Evolutionary conservation across 495 filamentous ascomycete genomes (phyloP).

Genomic region (Aspergillus carlsbadensis): DNA sequence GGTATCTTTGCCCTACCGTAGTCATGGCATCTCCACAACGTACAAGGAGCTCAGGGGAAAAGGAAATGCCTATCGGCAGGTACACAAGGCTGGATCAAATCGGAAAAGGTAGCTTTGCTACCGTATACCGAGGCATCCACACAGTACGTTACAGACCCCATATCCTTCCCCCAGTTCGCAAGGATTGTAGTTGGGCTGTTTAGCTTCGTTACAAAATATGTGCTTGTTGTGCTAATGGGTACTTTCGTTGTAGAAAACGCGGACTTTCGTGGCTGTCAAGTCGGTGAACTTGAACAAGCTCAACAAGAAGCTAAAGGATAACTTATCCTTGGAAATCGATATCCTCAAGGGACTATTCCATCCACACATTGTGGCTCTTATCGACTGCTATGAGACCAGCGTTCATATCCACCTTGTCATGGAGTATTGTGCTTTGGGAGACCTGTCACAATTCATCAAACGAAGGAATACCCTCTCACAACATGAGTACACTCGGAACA

Average conservation of each 20-base stretch:
- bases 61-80: conserved; percentile 69
- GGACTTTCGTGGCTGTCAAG: conserved; percentile 87
- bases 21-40: conserved; percentile 39
- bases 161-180: not conserved
- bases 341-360: conserved; percentile 91
- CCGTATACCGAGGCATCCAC: conserved; percentile 83
- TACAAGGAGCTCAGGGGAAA: conserved; percentile 45
- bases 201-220: not conserved
- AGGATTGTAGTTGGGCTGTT: not conserved
- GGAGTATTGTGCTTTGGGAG: conserved; percentile 96
- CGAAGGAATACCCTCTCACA: conserved; percentile 75
- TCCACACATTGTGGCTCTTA: conserved; percentile 94
- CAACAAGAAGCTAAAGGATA: conserved; percentile 93
- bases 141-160: conserved; percentile 57
- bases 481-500: conserved; percentile 75
- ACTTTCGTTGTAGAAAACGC: conserved; percentile 45
- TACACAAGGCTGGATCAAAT: conserved; percentile 82
- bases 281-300: conserved; percentile 86
- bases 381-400: conserved; percentile 83
- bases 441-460: conserved; percentile 92
- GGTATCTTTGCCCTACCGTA: conserved; percentile 19
- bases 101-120: conserved; percentile 93
- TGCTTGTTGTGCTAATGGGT: not conserved
- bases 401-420: conserved; percentile 94
- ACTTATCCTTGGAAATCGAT: conserved; percentile 90